Conservation (phyloP, 2,329 filamentous ascomycete genomes). For the Colletotrichum chlorophyti region DNA sequence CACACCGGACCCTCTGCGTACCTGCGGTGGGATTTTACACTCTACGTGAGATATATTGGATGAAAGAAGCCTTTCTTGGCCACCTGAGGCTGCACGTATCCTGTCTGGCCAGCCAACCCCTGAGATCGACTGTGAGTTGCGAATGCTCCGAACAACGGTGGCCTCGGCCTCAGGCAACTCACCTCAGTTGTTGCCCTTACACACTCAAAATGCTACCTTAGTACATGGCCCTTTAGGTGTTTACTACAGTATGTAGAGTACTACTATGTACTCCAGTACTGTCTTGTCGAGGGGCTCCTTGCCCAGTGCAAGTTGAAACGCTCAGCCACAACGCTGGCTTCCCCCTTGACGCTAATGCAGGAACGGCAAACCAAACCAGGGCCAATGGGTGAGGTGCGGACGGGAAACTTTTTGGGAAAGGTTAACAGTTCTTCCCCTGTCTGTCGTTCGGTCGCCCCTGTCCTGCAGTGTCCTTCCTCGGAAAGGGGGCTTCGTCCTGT, state of each 20-base stretch:
- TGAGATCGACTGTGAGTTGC: neutral
- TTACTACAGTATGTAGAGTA: no score
- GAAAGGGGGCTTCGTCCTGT: neutral
- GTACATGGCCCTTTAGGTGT: no score
- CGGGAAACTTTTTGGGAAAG: constrained; percentile 20
- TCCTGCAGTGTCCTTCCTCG: neutral
- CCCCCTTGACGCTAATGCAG: constrained; percentile 27
- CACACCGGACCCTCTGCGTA: neutral
- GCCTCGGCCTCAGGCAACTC: no score
- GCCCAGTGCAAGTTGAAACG: constrained; percentile 28
- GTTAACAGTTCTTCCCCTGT: neutral
- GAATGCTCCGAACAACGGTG: neutral
- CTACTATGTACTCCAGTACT: neutral
- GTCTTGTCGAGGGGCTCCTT: constrained; percentile 1
- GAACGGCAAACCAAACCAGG: constrained; percentile 5
- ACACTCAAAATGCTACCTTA: no score
- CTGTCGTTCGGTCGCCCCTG: neutral
- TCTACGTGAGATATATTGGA: constrained; percentile 3
- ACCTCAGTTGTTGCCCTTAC: no score
- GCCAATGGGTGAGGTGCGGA: constrained; percentile 10
- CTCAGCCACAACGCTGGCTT: constrained; percentile 27
- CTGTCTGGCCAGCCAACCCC: neutral
- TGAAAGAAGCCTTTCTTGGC: neutral
- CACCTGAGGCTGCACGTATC: no score
- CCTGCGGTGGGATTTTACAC: neutral